Evolutionary conservation across 495 filamentous ascomycete genomes (phyloP), one percentile per base, ranked within the genome.

Genomic region (Penicillium chermesinum): DNA sequence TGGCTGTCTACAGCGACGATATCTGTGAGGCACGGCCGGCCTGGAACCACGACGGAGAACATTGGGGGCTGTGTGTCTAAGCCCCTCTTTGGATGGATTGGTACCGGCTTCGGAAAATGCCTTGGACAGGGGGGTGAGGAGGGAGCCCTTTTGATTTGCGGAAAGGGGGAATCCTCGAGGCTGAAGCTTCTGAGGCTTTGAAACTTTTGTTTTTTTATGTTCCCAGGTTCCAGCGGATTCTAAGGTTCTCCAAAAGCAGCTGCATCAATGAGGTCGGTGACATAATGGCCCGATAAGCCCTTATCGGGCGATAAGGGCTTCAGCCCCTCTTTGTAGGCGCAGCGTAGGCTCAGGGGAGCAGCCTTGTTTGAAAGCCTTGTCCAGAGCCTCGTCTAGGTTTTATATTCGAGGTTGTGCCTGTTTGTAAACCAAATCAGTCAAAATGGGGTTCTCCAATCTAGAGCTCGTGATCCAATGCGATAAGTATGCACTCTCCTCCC

Each of bases 391-490:
- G 30, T 17, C 32, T 25, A 25, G 3, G 21, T 22, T 20, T n/a
- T 27, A 22, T 15, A 27, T 10, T 20, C 25, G 25, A 14, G 20
- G 13, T 22, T 15, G 30, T 17, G 13, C 12, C 30, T 13, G 3
- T 30, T 33, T 36, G 15, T 32, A n/a, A 18, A 12, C 38, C 18
- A 16, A 40, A 42, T 25, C 8, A 14, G 14, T 42, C 50, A 58
- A 38, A 15, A 73, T 69, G 56, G 69, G 61, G 54, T 80, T 77
- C 49, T 72, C 76, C 0, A 75, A 76, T 57, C 58, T 82, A 5
- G 75, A 82, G 14, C 63, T 84, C 13, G 55, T 83, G 30, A 51
- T 70, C 21, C 79, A 82, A 61, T 83, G 76, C 53, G 85, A 89
- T 71, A 76, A 67, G 84, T 87, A 61, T 21, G 44, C 25, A 64